Conservation (phyloP, 2,329 filamentous ascomycete genomes). For the Amesomyces nigricolor region DNA sequence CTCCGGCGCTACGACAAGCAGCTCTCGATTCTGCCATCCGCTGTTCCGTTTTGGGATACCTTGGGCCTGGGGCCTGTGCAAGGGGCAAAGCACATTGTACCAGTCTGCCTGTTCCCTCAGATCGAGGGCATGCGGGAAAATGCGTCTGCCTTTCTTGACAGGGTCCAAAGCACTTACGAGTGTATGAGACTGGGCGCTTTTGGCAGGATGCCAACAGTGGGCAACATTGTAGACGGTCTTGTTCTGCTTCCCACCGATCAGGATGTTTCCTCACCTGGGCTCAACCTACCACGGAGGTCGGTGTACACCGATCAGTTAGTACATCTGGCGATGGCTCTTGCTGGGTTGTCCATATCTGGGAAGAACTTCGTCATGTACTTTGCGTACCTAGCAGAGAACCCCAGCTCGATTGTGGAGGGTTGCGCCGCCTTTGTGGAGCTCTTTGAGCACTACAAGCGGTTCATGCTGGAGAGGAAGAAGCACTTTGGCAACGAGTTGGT, state of each 20-base stretch:
- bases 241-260: conserved; percentile 34
- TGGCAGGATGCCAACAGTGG: conserved; percentile 40
- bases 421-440: conserved; percentile 70
- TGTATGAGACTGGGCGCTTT: conserved; percentile 66
- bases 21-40: conserved; percentile 68
- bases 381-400: conserved; percentile 60
- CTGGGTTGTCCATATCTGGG: conserved; percentile 37
- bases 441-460: conserved; percentile 56
- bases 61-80: conserved; percentile 67
- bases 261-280: conserved; percentile 38
- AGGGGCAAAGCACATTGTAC: conserved; percentile 64
- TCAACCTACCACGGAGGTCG: conserved; percentile 38
- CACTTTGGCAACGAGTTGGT: conserved; percentile 59
- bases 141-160: conserved; percentile 58
- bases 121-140: conserved; percentile 57
- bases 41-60: conserved; percentile 75
- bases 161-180: conserved; percentile 67
- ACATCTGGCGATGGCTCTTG: conserved; percentile 43
- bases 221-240: conserved; percentile 44
- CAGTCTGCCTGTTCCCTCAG: conserved; percentile 65
- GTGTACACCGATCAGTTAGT: conserved; percentile 45
- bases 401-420: conserved; percentile 60
- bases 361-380: conserved; percentile 72
- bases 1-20: conserved; percentile 63
- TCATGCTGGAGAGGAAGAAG: conserved; percentile 44